Evolutionary conservation across 768 basidiomycete genomes (phyloP), one percentile per base, ranked within the genome.

Genomic region (Rhizopogon vinicolor): DNA sequence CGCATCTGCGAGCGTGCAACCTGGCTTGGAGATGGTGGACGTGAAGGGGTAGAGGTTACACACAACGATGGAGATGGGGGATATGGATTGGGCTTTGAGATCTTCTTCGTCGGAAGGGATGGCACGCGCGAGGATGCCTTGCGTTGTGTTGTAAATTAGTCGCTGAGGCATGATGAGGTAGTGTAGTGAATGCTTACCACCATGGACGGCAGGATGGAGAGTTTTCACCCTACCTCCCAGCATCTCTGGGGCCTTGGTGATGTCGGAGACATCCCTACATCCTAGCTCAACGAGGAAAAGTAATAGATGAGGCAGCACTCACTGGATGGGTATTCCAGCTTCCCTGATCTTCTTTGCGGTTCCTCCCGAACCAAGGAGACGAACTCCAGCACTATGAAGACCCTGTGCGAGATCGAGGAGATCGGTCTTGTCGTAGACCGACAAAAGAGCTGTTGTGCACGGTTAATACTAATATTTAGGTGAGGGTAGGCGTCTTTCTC

Each of bases 1-100:
- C 5, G 96, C 96, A 46, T 89, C 88, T 3, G 91, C 84, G 57
- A 98, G 83, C 10, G 92, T 94, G 74, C 94, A 95, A 60, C 83
- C 83, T 0, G 93, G 91, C 63, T 87, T 84, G 0, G 95, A 82
- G 68, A 96, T 91, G 46, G 95, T 97, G 19, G 86, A 83, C 33
- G 90, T 84, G 76, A 99, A 99, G 0, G 97, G 97, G 77, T 99
- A 98, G 51, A 99, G 85, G 71, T 99, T 99, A 85, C 97, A 99
- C 58, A 97, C 94, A 55, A 99, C 96, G 75, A 99, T 89, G 54
- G 89, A 86, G 74, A 98, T 98, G 58, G 91, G 91, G 6, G 90
- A 83, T 72, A 99, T 98, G 56, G 77, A 78, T 65, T 96, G 93
- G 7, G 85, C 77, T 29, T 81, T 74, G 51, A 98, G 82, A 69